Percentiles rank a stretch among this genome's conserved stretches.
Conservation (phyloP, 1,284 basidiomycete species). For the Ceratobasidium sp. region DNA sequence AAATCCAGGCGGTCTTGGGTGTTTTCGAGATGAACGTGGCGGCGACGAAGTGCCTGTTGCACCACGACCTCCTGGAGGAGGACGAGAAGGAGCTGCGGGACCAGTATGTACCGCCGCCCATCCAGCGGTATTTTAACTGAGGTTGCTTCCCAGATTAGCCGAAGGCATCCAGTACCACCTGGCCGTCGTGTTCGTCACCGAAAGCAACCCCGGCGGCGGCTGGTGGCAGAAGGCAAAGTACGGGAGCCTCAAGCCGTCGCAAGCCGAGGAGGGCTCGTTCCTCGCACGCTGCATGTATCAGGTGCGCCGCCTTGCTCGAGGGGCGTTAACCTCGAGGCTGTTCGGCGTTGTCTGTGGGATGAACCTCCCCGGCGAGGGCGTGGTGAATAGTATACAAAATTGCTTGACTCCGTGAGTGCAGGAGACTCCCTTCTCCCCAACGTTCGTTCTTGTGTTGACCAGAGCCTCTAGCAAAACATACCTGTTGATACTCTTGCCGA, state of each 20-base stretch:
- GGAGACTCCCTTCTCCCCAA: background rate
- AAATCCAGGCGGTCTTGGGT: too few relatives aligned
- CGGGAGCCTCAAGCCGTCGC: too few relatives aligned
- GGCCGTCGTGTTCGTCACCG: slow-evolving; percentile 17
- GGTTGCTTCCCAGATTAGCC: background rate
- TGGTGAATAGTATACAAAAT: background rate
- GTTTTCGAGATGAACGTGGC: too few relatives aligned
- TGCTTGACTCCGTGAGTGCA: background rate
- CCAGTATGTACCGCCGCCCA: too few relatives aligned
- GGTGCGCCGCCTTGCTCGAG: background rate
- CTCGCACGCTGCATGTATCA: too few relatives aligned
- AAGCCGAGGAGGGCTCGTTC: background rate
- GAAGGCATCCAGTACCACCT: background rate
- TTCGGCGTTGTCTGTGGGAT: slow-evolving; percentile 9
- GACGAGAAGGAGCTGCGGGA: too few relatives aligned
- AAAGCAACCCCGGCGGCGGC: slow-evolving; percentile 5
- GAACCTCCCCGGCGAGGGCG: background rate
- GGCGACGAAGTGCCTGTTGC: too few relatives aligned
- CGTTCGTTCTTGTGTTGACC: too few relatives aligned
- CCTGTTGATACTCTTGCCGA: slow-evolving; percentile 7
- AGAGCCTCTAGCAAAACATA: background rate
- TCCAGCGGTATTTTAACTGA: background rate
- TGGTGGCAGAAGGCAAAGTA: too few relatives aligned
- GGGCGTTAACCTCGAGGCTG: background rate
- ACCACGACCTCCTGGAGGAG: too few relatives aligned